A percentile compares a stretch with the other conserved stretches of the same genome.
Conservation (phyloP, 1,139 yeast species). For the Nematodospora anomalae region DNA sequence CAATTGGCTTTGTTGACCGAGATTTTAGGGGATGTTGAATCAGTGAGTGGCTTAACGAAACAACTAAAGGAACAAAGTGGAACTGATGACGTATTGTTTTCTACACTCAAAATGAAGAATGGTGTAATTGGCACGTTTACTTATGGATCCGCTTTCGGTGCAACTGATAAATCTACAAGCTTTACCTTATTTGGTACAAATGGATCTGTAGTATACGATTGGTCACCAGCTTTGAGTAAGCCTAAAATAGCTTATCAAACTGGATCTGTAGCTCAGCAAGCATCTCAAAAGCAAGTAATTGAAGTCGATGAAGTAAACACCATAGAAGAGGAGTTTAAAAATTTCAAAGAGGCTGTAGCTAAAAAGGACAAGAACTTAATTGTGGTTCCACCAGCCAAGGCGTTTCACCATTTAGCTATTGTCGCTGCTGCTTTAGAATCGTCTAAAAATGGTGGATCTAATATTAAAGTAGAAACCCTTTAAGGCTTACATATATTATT, state of each 20-base stretch:
- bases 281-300: constrained; percentile 47
- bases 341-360: constrained; percentile 68
- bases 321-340: constrained; percentile 62
- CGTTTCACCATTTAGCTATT: constrained; percentile 90
- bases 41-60: constrained; percentile 69
- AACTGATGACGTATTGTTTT: constrained; percentile 73
- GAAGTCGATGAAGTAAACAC: constrained; percentile 58
- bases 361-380: constrained; percentile 62
- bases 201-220: constrained; percentile 70
- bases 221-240: constrained; percentile 50
- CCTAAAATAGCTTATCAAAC: constrained; percentile 51
- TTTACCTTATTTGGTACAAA: constrained; percentile 74
- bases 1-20: constrained; percentile 84
- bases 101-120: constrained; percentile 60
- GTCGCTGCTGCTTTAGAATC: constrained; percentile 82
- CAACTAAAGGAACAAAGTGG: constrained; percentile 79
- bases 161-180: constrained; percentile 64
- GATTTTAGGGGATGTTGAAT: constrained; percentile 71
- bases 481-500: constrained; percentile 9
- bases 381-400: constrained; percentile 63
- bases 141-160: constrained; percentile 89
- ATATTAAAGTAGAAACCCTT: constrained; percentile 48
- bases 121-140: constrained; percentile 85
- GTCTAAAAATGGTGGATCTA: constrained; percentile 57
- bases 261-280: constrained; percentile 43